A percentile compares a stretch with the other conserved stretches of the same genome.
Conservation (phyloP, 1,284 basidiomycete genomes). For the Ganoderma lucidum region DNA sequence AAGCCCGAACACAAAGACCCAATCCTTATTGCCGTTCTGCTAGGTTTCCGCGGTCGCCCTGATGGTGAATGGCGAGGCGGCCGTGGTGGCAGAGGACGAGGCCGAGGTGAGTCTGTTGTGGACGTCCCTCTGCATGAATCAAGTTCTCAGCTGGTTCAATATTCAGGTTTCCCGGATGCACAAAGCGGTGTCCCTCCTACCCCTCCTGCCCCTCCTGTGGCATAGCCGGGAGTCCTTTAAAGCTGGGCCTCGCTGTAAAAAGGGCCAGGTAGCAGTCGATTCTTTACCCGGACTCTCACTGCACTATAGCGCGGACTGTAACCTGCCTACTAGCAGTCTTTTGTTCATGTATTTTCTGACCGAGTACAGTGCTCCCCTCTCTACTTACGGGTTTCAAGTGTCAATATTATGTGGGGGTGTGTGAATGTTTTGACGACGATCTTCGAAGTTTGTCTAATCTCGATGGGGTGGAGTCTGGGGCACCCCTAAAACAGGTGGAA, state of each 20-base stretch:
- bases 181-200: constrained; percentile 29
- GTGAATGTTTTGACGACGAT: constrained; percentile 1
- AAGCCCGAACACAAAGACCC: not conserved
- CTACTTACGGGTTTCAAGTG: not conserved
- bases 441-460: not conserved
- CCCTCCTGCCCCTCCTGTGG: constrained; percentile 24
- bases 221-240: constrained; percentile 17
- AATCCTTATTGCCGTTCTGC: constrained; percentile 5
- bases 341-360: constrained; percentile 12
- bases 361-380: constrained; percentile 17
- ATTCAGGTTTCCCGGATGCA: constrained; percentile 28
- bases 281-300: constrained; percentile 24
- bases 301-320: constrained; percentile 22
- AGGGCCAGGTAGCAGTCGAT: constrained; percentile 13
- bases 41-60: constrained; percentile 48
- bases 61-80: constrained; percentile 51
- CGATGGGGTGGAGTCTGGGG: not conserved
- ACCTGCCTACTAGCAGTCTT: constrained; percentile 18
- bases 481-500: not conserved
- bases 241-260: constrained; percentile 1
- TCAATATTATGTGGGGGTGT: not conserved
- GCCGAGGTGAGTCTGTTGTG: constrained; percentile 39
- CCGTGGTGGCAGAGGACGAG: constrained; percentile 54
- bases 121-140: not conserved
- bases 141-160: not conserved